Conservation (phyloP, 2,329 filamentous ascomycete genomes). For the Scedosporium apiospermum region DNA sequence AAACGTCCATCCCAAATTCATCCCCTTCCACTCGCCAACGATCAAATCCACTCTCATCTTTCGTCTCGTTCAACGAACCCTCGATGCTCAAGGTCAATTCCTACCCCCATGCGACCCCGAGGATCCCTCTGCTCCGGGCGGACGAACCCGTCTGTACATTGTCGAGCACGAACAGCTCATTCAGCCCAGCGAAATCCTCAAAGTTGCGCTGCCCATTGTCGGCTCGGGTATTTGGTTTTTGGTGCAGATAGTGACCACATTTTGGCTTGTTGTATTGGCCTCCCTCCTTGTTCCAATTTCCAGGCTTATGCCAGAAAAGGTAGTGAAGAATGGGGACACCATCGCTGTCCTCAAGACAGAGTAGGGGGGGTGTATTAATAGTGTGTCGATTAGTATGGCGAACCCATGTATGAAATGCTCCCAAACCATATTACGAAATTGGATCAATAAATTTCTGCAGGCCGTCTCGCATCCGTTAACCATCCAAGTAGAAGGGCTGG, state of each 20-base stretch:
- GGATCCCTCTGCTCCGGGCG: not conserved
- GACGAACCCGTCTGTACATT: not conserved
- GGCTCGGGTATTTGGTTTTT: not conserved
- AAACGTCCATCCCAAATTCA: not conserved
- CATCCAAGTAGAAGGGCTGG: too few species aligned
- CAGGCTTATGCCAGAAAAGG: not conserved
- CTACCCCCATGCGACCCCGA: not conserved
- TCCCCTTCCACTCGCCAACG: conserved; percentile 3
- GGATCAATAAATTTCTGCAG: too few species aligned
- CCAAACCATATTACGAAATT: too few species aligned
- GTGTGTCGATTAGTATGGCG: not conserved
- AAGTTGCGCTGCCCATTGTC: not conserved
- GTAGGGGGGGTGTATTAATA: not conserved
- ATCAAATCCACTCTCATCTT: conserved; percentile 2
- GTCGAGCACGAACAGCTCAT: not conserved
- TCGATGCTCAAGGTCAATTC: conserved; percentile 1
- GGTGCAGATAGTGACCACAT: not conserved
- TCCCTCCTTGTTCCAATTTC: conserved; percentile 1
- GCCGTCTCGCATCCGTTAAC: too few species aligned
- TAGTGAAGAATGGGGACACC: conserved; percentile 1
- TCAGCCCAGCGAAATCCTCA: conserved; percentile 1
- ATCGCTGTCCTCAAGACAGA: not conserved
- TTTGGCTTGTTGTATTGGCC: not conserved
- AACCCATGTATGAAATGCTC: too few species aligned
- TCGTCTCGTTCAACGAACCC: not conserved